Evolutionary conservation across 139 green algal genomes (phyloP).

Genomic region (Trebouxia sp.): DNA sequence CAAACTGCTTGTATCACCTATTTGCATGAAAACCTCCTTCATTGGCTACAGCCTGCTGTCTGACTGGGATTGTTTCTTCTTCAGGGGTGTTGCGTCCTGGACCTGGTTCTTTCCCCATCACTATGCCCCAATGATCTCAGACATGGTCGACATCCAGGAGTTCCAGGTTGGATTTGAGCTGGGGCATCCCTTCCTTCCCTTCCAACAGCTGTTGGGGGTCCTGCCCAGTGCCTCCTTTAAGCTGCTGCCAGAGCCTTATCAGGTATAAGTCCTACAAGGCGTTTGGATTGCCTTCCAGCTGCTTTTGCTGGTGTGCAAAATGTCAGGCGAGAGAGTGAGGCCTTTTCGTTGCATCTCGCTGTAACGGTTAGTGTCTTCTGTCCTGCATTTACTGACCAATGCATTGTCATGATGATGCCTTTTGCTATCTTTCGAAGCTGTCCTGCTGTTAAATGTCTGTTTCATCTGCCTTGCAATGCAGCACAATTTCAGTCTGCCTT

Average conservation of each 20-base stretch:
- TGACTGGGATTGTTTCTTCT: background rate
- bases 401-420: too few species aligned
- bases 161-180: slow-evolving; percentile 58
- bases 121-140: slow-evolving; percentile 83
- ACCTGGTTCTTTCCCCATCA: slow-evolving; percentile 95
- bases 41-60: too few species aligned
- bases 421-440: too few species aligned
- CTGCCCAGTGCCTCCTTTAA: slow-evolving; percentile 67
- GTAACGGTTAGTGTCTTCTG: too few species aligned
- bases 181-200: slow-evolving; percentile 84
- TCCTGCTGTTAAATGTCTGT: background rate
- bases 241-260: slow-evolving; percentile 80
- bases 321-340: too few species aligned
- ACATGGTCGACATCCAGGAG: slow-evolving; percentile 19
- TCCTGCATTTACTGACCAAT: too few species aligned
- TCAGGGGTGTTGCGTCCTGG: slow-evolving; percentile 84
- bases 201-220: slow-evolving; percentile 91
- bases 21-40: too few species aligned
- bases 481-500: too few species aligned
- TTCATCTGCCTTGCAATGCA: background rate
- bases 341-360: too few species aligned
- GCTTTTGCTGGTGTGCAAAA: background rate
- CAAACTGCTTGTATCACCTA: too few species aligned
- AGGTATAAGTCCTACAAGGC: slow-evolving; percentile 29
- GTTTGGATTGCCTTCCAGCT: background rate